Base-by-base conservation (phyloP, 495 filamentous ascomycete genomes). In the Penicillium cosmopolitanum region DNA sequence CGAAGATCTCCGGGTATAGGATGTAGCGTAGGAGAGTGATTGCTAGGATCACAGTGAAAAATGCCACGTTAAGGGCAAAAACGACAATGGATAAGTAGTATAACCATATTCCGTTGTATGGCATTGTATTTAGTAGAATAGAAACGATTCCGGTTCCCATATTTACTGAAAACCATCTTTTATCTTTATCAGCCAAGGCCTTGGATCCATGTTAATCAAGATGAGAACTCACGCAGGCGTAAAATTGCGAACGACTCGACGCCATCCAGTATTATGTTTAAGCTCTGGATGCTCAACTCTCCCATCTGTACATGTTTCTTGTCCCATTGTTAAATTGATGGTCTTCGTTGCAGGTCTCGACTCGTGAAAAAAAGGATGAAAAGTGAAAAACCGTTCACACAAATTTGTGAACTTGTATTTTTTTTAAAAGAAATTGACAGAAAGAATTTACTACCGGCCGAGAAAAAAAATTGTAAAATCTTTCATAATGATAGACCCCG, bases 81-180 rank as follows among this genome's bases (percentile, higher is more conserved):
- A 85, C 69, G 23, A 79, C 64, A 42, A 85, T 62, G 0, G 82
- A 84, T 13, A 86, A 69, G 57, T 72, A 80, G 51, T 82, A 77
- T 2, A 87, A 70, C 79, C 82, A 84, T 19, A 16, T 9, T 11
- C 70, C 81, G 55, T 85, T 81, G 60, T 83, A 85, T 3, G 85
- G 83, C 5, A 88, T 72, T 8, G 76, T 77, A 60, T 85, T 77
- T 4, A 87, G 73, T 15, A 88, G 72, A 33, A 87, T 81, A 7
- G 85, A 85, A 4, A 84, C 82, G 25, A 89, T 85, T 7, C 86
- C 87, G 0, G 85, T 89, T 36, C 86, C 84, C 85, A 89, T 89
- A 15, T 68, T 88, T 40, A 85, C 76, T 6, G 85, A 77, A 56
- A 80, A 77, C 77, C 77, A 79, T 59, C 73, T 78, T 7, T 36